Conservation (phyloP, 768 basidiomycete genomes). For the Crepidotus variabilis region DNA sequence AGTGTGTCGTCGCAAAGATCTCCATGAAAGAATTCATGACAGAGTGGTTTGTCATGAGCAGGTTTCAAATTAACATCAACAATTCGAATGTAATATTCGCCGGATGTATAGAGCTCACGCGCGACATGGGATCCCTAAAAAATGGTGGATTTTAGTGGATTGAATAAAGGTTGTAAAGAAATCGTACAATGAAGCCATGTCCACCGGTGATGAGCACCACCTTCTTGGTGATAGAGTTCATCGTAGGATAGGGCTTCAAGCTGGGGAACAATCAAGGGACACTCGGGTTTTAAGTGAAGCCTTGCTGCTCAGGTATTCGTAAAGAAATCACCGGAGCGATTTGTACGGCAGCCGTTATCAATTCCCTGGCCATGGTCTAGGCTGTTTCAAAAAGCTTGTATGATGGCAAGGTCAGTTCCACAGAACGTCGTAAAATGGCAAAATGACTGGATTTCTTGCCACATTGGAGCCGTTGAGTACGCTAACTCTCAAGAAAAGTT, state of each 20-base stretch:
- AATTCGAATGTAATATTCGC: constrained; percentile 35
- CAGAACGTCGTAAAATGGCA: no score
- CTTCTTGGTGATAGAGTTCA: background rate
- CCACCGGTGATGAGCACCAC: constrained; percentile 44
- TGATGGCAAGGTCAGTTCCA: no score
- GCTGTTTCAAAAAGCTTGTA: no score
- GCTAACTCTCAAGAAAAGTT: background rate
- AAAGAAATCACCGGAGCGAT: no score
- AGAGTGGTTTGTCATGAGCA: constrained; percentile 18
- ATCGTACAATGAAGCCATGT: constrained; percentile 50
- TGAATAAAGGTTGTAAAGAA: background rate
- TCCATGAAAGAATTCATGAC: constrained; percentile 35
- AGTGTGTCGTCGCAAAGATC: constrained; percentile 41
- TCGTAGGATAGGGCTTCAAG: no score
- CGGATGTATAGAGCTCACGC: constrained; percentile 26
- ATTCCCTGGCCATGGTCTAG: no score
- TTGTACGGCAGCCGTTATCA: no score
- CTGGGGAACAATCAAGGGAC: no score
- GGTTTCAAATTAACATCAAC: constrained; percentile 32
- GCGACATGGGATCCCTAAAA: constrained; percentile 52
- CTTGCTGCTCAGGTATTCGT: no score
- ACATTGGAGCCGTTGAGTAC: no score
- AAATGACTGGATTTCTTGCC: no score
- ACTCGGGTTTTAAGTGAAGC: no score
- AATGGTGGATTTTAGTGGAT: constrained; percentile 2